phyloP scores from a whole-genome alignment of 2,329 filamentous ascomycete genomes.

The Tolypocladium pustulatum region DNA sequence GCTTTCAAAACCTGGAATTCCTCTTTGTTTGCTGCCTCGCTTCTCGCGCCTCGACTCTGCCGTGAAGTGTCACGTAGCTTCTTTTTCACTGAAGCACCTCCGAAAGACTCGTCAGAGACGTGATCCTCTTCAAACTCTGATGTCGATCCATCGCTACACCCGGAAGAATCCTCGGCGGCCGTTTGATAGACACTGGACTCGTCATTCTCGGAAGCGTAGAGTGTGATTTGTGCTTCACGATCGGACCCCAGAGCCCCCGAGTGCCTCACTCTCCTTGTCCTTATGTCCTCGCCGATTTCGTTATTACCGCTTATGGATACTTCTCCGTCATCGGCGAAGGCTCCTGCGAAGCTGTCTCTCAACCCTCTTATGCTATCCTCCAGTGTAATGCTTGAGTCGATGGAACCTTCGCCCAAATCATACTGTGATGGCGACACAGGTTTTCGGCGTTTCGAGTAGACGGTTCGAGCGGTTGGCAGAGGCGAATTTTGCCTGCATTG shows the following conservation, averaged over 20 bases:
- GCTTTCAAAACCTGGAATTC: neutral
- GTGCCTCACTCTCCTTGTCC: too few relatives aligned
- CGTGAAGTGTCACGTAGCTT: neutral
- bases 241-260: neutral
- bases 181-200: constrained; percentile 15
- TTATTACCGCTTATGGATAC: neutral
- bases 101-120: neutral
- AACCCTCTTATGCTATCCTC: neutral
- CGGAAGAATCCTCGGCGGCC: constrained; percentile 10
- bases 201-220: constrained; percentile 3
- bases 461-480: neutral
- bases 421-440: neutral
- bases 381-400: neutral
- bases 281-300: neutral
- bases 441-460: neutral
- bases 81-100: neutral
- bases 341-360: neutral
- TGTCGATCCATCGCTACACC: constrained; percentile 2
- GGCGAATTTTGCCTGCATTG: neutral
- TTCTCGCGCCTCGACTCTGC: neutral
- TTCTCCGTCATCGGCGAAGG: neutral
- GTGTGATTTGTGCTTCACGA: neutral
- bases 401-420: neutral
- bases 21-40: neutral
- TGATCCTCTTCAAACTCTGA: constrained; percentile 10